Conservation (phyloP, 2,329 filamentous ascomycete species). For the Waltergamsia citrina region DNA sequence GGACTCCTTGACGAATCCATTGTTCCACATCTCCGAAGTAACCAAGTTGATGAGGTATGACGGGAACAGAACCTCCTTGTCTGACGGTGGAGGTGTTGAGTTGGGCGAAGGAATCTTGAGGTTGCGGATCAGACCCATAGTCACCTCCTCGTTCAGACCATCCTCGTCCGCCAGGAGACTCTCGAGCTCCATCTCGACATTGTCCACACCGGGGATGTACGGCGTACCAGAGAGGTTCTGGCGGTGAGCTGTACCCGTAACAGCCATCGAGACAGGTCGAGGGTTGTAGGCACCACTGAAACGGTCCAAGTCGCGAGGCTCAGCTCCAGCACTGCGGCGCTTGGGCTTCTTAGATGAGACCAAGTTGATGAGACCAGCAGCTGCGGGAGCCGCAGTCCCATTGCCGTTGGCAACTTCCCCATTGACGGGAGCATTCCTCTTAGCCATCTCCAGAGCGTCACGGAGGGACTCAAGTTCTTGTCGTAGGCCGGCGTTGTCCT, state of each 20-base stretch:
- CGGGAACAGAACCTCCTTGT: conserved; percentile 98
- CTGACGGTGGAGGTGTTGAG: conserved; percentile 79
- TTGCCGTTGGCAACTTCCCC: conserved; percentile 40
- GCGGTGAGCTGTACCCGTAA: conserved; percentile 56
- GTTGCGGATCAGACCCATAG: conserved; percentile 90
- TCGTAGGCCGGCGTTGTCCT: conserved; percentile 74
- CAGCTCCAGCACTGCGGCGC: conserved; percentile 80
- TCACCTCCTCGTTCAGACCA: conserved; percentile 91
- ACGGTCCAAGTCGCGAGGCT: conserved; percentile 76
- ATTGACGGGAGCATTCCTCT: conserved; percentile 66
- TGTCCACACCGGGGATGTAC: conserved; percentile 75
- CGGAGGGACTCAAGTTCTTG: conserved; percentile 86
- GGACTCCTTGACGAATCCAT: conserved; percentile 98
- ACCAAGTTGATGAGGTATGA: conserved; percentile 98
- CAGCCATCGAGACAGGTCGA: conserved; percentile 90
- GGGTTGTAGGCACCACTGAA: conserved; percentile 92
- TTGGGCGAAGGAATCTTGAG: conserved; percentile 90
- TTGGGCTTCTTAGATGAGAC: conserved; percentile 97
- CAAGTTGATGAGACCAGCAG: conserved; percentile 84
- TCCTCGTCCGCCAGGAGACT: conserved; percentile 91
- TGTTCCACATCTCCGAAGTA: conserved; percentile 99
- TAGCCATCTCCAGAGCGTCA: conserved; percentile 84
- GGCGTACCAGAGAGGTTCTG: conserved; percentile 66
- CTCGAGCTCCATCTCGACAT: conserved; percentile 91
- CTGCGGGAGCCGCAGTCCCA: conserved; percentile 36